Base-by-base conservation (phyloP, 495 filamentous ascomycete genomes). In the Bathelium albidoporum region DNA sequence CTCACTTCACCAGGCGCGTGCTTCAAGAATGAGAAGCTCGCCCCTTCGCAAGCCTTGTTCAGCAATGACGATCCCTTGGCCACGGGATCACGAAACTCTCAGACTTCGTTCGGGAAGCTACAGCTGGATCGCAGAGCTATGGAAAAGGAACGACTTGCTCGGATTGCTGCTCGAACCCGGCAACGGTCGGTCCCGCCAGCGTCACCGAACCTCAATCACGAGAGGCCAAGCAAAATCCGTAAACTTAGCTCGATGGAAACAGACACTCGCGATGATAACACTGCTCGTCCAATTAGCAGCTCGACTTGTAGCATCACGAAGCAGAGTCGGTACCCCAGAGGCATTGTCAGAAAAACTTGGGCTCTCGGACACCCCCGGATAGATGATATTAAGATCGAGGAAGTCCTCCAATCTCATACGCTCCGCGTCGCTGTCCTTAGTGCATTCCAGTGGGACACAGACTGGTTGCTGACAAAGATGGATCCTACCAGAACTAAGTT, bases 341-440 rank as follows among this genome's bases (percentile, higher is more conserved):
- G 93, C 12, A 77, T 80, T 0, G 84, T 97, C 26, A 97, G 89
- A 73, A 91, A 88, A 72, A 98, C 94, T 0, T 91, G 87, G 83
- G 83, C 80, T 0, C 72, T 75, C 28, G 81, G 83, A 3, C 79
- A 79, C 49, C 72, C 76, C 0, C 78, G 89, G 31, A 71, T 67
- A 0, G 79, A 92, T 52, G 91, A 95, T 62, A 90, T 97, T 69
- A 95, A 85, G 67, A 85, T 98, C 44, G 91, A 96, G 71, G 94
- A 97, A 69, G 86, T 97, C 1, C 73, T 98, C 0, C 87, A 95
- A 71, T 83, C 81, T 44, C 71, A 80, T 4, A 80, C 87, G 39
- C 79, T 97, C 0, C 76, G 86, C 22, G 76, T 90, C 24, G 94
- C 91, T 0, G 82, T 97, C 0, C 74, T 98, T 2, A 94, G 90